These are phyloP conservation scores for Cylindrodendrum hubeiense DNA, from an alignment of 2,329 filamentous ascomycete genomes.

Conservation along the genomic window DNA sequence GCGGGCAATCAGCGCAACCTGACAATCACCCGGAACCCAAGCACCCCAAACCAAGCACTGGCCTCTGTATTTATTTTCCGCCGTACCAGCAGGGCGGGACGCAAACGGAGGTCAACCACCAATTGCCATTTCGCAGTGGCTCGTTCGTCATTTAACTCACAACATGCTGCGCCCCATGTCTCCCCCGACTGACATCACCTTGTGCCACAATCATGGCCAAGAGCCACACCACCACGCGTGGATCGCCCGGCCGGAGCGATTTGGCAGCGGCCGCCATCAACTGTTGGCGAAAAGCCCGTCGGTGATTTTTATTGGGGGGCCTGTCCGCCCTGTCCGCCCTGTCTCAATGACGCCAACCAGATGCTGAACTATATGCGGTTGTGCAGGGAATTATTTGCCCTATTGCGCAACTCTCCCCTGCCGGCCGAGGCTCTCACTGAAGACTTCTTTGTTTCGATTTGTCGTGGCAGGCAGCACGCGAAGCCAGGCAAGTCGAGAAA, in stretches of 20 bases:
- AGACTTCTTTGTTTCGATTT: neutral
- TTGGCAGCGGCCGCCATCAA: neutral
- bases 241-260: neutral
- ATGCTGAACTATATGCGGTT: neutral
- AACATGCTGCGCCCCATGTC: slow-evolving; percentile 9
- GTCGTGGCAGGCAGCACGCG: neutral
- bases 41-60: neutral
- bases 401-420: neutral
- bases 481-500: neutral
- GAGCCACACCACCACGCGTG: slow-evolving; percentile 31
- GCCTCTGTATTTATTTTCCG: neutral
- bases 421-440: neutral
- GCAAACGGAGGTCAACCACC: slow-evolving; percentile 9
- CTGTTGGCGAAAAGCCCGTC: slow-evolving; percentile 1
- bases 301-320: neutral
- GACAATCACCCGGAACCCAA: neutral
- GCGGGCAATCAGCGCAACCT: too few relatives aligned
- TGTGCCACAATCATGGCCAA: slow-evolving; percentile 32
- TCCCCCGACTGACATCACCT: slow-evolving; percentile 33
- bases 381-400: neutral
- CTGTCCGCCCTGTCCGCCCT: neutral
- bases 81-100: slow-evolving; percentile 13
- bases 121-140: slow-evolving; percentile 28
- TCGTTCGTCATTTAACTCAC: slow-evolving; percentile 30
- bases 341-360: neutral